Conservation (phyloP, 2,329 filamentous ascomycete genomes). For the Penicillium sp. region DNA sequence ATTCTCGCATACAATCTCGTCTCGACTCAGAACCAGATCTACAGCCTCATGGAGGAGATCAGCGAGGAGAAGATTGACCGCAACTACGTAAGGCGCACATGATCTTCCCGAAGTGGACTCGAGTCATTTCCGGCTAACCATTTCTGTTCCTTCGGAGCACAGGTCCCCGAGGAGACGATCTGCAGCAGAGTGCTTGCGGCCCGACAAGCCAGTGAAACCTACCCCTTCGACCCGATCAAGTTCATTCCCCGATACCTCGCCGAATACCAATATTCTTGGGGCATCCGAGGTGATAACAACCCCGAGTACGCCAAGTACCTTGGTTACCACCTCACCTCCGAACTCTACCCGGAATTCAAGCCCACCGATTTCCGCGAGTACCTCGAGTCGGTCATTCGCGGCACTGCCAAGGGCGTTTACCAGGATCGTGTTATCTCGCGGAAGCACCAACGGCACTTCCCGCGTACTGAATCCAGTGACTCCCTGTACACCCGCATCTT, state of each 20-base stretch:
- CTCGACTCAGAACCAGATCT: conserved; percentile 48
- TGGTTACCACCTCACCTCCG: conserved; percentile 52
- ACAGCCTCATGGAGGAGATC: conserved; percentile 47
- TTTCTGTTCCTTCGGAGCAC: conserved; percentile 12
- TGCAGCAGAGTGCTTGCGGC: conserved; percentile 35
- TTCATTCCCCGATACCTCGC: conserved; percentile 37
- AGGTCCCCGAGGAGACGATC: conserved; percentile 38
- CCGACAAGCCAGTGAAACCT: conserved; percentile 35
- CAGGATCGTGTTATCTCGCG: conserved; percentile 36
- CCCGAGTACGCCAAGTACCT: conserved; percentile 54
- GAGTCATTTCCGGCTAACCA: conserved; percentile 12
- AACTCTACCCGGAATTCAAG: conserved; percentile 55
- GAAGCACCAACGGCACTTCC: conserved; percentile 38
- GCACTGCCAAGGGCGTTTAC: conserved; percentile 41
- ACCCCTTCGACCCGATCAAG: conserved; percentile 38
- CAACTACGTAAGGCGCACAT: conserved; percentile 34
- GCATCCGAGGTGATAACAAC: conserved; percentile 54
- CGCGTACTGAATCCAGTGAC: conserved; percentile 37
- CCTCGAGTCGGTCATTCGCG: conserved; percentile 42
- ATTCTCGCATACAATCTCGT: conserved; percentile 52
- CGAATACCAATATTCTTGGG: conserved; percentile 50
- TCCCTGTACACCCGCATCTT: conserved; percentile 37
- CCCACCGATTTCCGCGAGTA: conserved; percentile 42
- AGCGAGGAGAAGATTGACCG: conserved; percentile 50
- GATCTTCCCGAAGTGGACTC: not conserved